These are phyloP conservation scores for Diaporthe nobilis DNA, from an alignment of 2,329 filamentous ascomycete species.

Conservation along the genomic window DNA sequence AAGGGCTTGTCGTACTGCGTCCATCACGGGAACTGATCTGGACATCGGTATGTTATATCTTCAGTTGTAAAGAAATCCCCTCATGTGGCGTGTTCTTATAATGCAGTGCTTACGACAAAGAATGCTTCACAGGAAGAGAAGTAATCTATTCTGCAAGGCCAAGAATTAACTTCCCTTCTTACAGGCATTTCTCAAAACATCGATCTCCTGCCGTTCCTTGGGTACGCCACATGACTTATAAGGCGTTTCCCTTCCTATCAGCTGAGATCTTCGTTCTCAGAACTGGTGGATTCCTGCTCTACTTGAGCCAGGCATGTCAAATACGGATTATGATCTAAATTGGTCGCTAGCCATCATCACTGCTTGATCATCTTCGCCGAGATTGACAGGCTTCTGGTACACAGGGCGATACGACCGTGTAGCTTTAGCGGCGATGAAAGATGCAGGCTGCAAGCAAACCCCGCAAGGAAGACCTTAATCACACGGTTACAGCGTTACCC, in stretches of 20 bases:
- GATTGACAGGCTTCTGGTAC: too few species aligned
- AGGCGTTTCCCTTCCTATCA: not conserved
- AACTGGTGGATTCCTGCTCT: fast-evolving
- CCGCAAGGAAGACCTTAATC: not conserved
- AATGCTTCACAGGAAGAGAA: not conserved
- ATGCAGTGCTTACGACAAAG: not conserved
- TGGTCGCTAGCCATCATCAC: not conserved
- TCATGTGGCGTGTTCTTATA: too few species aligned
- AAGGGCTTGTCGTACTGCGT: not conserved
- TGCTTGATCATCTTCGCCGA: not conserved
- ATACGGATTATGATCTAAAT: not conserved
- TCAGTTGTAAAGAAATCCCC: not conserved
- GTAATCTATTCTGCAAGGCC: not conserved
- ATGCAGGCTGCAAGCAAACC: not conserved
- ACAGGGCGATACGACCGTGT: too few species aligned
- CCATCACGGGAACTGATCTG: not conserved
- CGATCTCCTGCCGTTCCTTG: not conserved
- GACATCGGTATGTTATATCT: fast-evolving
- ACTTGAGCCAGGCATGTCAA: too few species aligned
- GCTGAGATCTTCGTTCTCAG: not conserved
- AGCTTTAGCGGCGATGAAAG: not conserved
- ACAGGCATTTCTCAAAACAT: not conserved
- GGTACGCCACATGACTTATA: not conserved
- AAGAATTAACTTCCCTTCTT: not conserved
- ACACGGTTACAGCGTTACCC: not conserved